These are phyloP conservation scores for Starmerella khaoyaiensis DNA, from an alignment of 805 yeast species.

Conservation along the genomic window DNA sequence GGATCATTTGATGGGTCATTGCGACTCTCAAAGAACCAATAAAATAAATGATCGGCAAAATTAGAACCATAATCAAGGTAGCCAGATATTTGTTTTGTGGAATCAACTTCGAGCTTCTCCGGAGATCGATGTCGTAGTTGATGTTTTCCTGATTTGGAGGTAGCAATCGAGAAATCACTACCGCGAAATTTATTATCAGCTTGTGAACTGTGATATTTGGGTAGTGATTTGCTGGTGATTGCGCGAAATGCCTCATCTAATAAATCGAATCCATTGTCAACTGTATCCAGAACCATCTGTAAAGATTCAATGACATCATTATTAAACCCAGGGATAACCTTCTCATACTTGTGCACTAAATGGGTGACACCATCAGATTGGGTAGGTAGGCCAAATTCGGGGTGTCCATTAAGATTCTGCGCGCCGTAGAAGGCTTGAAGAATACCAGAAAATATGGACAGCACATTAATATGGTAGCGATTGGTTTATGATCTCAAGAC, in stretches of 20 bases:
- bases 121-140: constrained; percentile 31
- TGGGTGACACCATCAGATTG: neutral
- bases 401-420: too few relatives aligned
- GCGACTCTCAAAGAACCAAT: constrained; percentile 77
- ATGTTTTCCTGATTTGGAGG: too few relatives aligned
- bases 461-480: too few relatives aligned
- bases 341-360: neutral
- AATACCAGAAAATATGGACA: too few relatives aligned
- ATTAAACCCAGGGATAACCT: neutral
- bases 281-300: neutral
- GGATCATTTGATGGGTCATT: constrained; percentile 85
- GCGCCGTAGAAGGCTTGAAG: too few relatives aligned
- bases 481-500: too few relatives aligned
- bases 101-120: constrained; percentile 58
- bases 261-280: constrained; percentile 1
- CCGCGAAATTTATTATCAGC: too few relatives aligned
- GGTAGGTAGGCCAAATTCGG: too few relatives aligned
- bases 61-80: constrained; percentile 61
- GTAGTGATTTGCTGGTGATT: neutral
- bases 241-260: constrained; percentile 1
- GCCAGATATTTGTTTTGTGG: constrained; percentile 66
- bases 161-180: too few relatives aligned
- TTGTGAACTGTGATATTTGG: neutral
- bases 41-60: constrained; percentile 68
- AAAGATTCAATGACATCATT: neutral